Evolutionary conservation across 1,139 yeast species (phyloP), one percentile per base, ranked within the genome.

Genomic region (Komagataea norvegica): DNA sequence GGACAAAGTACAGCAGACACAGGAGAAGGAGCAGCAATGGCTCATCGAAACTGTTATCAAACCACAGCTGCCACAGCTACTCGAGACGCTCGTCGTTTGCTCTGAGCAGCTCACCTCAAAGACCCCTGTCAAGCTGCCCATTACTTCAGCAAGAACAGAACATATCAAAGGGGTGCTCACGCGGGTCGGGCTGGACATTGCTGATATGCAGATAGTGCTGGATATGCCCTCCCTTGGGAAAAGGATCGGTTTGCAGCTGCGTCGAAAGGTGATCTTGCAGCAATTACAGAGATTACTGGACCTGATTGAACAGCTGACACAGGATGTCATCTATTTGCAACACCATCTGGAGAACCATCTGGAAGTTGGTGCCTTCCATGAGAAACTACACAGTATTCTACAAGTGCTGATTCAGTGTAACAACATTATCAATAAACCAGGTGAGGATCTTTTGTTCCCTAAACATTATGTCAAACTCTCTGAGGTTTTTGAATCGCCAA

Each of bases 361-460:
- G 1, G 47, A 47, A n/a, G 26, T 27, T 2, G 34, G 35, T 1
- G 43, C 28, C 4, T 51, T 51, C 18, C 29, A 33, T 9, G 26
- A 33, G 13, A 36, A 45, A 15, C 25, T 51, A 13, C 31, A 47
- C 20, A 39, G 31, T 16, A 35, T 69, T 41, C 60, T 65, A 45
- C 68, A 67, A 43, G 57, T 61, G 7, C 52, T 53, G 11, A 64
- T 54, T 5, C 67, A 60, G 35, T 62, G 64, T 20, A 52, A 48
- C 27, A 46, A 38, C 1, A 30, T 38, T 1, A 23, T 53, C 19
- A 49, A 44, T 26, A 52, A 50, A 27, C 56, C 56, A 21, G 34
- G 30, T 3, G 46, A 44, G 28, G 21, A 29, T 1, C 13, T 51
- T 3, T 22, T 47, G 21, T 53, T 53, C 37, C 57, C 57, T 2